Percentiles rank a stretch among this genome's conserved stretches.
Conservation (phyloP, 2,329 filamentous ascomycete genomes). For the Taxawa tesnikishii region DNA sequence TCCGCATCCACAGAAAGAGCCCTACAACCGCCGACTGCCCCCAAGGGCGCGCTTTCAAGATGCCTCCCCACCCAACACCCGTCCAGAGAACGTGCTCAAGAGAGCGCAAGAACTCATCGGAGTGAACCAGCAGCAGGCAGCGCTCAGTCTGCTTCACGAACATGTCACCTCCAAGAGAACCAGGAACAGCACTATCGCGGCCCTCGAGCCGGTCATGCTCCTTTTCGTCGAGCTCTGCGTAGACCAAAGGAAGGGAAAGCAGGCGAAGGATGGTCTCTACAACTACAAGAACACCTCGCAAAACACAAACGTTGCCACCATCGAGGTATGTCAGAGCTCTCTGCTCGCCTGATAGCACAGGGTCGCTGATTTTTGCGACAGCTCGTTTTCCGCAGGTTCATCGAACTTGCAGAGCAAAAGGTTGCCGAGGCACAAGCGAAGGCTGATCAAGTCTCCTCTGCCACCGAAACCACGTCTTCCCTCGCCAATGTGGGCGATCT, state of each 20-base stretch:
- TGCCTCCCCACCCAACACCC: constrained; percentile 97
- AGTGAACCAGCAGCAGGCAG: constrained; percentile 84
- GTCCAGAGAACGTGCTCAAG: constrained; percentile 98
- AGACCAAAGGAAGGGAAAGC: constrained; percentile 94
- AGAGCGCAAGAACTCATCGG: constrained; percentile 97
- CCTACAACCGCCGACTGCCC: constrained; percentile 2
- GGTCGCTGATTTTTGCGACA: constrained; percentile 20
- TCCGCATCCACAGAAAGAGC: too few species aligned
- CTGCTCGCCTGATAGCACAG: not conserved
- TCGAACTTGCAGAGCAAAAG: constrained; percentile 91
- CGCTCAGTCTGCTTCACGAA: constrained; percentile 91
- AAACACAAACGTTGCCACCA: constrained; percentile 96
- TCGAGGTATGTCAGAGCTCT: constrained; percentile 54
- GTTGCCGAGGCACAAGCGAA: constrained; percentile 92
- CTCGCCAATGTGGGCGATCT: constrained; percentile 80
- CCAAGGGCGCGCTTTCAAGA: constrained; percentile 30
- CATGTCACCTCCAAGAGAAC: constrained; percentile 98
- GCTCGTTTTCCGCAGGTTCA: constrained; percentile 94
- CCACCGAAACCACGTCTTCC: constrained; percentile 61
- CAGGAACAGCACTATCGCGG: constrained; percentile 91
- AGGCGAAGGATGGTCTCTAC: constrained; percentile 96
- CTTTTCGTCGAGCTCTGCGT: constrained; percentile 94
- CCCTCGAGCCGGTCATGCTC: constrained; percentile 96
- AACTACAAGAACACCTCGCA: constrained; percentile 99
- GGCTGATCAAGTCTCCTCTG: constrained; percentile 87